A percentile compares a stretch with the other conserved stretches of the same genome.
These are phyloP conservation scores for Agarophyton chilense DNA, from an alignment of 23 red algal genomes.

Conservation along the genomic window DNA sequence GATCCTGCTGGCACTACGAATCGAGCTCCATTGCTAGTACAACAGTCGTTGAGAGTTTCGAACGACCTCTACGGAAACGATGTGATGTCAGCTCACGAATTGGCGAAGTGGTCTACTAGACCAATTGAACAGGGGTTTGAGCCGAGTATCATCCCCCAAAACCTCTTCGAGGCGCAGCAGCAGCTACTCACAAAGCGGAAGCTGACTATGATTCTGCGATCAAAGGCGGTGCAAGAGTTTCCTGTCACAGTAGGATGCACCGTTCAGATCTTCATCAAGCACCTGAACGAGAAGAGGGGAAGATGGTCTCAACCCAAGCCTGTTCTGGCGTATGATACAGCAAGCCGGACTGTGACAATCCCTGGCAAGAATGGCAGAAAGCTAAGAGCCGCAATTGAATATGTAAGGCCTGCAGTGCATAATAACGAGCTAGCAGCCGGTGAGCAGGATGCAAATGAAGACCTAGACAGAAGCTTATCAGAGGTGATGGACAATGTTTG, in stretches of 20 bases:
- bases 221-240: not conserved
- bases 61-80: slow-evolving; percentile 58
- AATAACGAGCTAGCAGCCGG: too few species aligned
- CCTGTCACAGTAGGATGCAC: not conserved
- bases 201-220: slow-evolving; percentile 37
- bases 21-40: not conserved
- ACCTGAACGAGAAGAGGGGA: not conserved
- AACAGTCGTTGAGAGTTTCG: not conserved
- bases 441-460: too few species aligned
- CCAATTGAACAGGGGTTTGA: not conserved
- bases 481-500: too few species aligned
- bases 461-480: too few species aligned
- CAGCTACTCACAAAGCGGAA: slow-evolving; percentile 1
- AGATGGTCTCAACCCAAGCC: not conserved
- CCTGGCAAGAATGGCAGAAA: not conserved
- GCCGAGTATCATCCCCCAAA: not conserved
- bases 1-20: too few species aligned
- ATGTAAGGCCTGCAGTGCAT: not conserved
- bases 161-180: not conserved
- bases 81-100: not conserved
- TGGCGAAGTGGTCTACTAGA: slow-evolving; percentile 36
- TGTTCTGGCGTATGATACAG: not conserved
- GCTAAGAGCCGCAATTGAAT: not conserved
- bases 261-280: slow-evolving; percentile 10
- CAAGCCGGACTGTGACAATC: not conserved